phyloP scores from a whole-genome alignment of 2,329 filamentous ascomycete genomes.

The Aspergillus carbonarius region DNA sequence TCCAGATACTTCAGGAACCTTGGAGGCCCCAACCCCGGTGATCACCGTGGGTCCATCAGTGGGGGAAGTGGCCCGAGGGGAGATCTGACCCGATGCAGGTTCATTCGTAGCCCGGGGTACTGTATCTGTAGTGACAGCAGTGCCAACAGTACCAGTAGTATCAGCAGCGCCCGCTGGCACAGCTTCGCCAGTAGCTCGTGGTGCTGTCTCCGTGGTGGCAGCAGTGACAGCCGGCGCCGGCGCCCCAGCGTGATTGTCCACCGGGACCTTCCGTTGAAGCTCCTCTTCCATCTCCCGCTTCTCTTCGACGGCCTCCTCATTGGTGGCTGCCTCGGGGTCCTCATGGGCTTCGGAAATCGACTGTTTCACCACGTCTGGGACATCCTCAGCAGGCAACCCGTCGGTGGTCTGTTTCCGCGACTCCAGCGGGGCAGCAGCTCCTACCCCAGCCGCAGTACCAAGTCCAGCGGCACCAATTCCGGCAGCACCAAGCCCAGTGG shows the following conservation, averaged over 20 bases:
- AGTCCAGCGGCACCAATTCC: too few relatives aligned
- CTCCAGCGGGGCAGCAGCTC: conserved; percentile 15
- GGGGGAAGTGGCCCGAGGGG: conserved; percentile 17
- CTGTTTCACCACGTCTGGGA: conserved; percentile 47
- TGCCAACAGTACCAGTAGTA: neutral
- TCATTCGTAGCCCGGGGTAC: conserved; percentile 34
- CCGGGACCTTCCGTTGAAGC: conserved; percentile 56
- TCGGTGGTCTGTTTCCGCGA: conserved; percentile 25
- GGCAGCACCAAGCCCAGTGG: conserved; percentile 12
- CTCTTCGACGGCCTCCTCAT: conserved; percentile 67
- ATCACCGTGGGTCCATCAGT: conserved; percentile 9
- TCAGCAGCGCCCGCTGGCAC: conserved; percentile 12
- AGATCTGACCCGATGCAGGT: conserved; percentile 19
- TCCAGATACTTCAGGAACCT: conserved; percentile 20
- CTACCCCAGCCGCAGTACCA: too few relatives aligned
- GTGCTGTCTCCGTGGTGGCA: neutral
- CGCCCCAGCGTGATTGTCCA: conserved; percentile 36
- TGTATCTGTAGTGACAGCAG: conserved; percentile 37
- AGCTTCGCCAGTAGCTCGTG: conserved; percentile 26
- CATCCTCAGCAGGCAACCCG: conserved; percentile 27
- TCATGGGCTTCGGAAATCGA: conserved; percentile 54
- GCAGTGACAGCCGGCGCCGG: conserved; percentile 30
- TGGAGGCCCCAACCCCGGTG: conserved; percentile 21
- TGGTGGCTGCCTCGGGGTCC: conserved; percentile 69
- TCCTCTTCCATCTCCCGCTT: conserved; percentile 75